Evolutionary conservation across 371 early-diverging fungal species (phyloP).

Genomic region (Mortierella sp.): DNA sequence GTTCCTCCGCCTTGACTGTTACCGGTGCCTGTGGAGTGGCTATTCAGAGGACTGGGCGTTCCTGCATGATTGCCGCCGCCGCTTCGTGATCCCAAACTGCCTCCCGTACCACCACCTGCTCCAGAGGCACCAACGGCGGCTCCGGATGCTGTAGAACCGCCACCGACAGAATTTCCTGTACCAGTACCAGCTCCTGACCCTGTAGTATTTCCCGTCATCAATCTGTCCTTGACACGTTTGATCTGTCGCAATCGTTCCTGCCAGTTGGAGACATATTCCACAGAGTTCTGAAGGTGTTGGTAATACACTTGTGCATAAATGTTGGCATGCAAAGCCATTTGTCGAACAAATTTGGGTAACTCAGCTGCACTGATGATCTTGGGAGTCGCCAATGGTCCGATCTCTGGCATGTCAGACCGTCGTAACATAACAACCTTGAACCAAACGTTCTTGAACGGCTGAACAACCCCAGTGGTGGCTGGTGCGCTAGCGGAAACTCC

Average conservation of each 20-base stretch:
- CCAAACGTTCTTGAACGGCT: slow-evolving; percentile 61
- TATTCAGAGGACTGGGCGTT: not conserved
- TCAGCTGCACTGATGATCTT: slow-evolving; percentile 84
- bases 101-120: slow-evolving; percentile 6
- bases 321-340: slow-evolving; percentile 89
- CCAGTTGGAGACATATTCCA: slow-evolving; percentile 87
- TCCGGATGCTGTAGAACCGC: not conserved
- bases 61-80: slow-evolving; percentile 11
- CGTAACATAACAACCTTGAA: slow-evolving; percentile 77
- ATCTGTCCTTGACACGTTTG: slow-evolving; percentile 75
- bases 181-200: slow-evolving; percentile 14
- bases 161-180: not conserved
- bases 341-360: slow-evolving; percentile 84
- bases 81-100: not conserved
- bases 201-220: slow-evolving; percentile 13
- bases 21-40: not conserved
- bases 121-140: not conserved
- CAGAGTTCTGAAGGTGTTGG: slow-evolving; percentile 59
- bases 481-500: not conserved
- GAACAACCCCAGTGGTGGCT: slow-evolving; percentile 5
- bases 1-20: slow-evolving; percentile 14
- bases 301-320: slow-evolving; percentile 89
- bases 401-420: slow-evolving; percentile 84
- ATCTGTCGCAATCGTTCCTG: slow-evolving; percentile 88
- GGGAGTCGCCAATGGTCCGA: slow-evolving; percentile 82